Evolutionary conservation across 2,329 filamentous ascomycete species (phyloP).

Genomic region (Venturia oleaginea): DNA sequence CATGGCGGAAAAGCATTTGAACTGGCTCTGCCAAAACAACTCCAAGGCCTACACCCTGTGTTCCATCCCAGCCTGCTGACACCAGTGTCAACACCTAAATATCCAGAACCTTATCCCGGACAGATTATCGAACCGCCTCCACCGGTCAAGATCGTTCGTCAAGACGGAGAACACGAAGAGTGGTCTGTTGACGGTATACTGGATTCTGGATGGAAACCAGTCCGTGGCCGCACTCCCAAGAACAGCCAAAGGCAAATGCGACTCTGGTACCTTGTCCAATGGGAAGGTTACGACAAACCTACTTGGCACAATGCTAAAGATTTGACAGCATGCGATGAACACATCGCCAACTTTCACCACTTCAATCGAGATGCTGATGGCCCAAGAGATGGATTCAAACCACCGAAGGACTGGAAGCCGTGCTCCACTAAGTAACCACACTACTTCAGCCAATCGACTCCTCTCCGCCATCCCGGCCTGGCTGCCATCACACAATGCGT

Average conservation of each 20-base stretch:
- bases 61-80: neutral
- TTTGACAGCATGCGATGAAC: neutral
- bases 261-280: neutral
- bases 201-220: neutral
- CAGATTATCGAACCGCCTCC: neutral
- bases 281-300: neutral
- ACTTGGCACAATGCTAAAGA: neutral
- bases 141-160: neutral
- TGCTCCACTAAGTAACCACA: no score
- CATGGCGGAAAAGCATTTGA: neutral
- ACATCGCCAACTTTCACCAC: neutral
- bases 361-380: neutral
- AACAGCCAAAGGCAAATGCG: neutral
- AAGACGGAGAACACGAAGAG: neutral
- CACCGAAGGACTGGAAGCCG: neutral
- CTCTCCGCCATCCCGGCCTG: no score
- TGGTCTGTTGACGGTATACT: neutral
- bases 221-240: neutral
- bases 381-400: neutral
- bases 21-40: neutral
- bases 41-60: neutral
- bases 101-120: neutral
- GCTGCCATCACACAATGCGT: no score
- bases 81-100: neutral
- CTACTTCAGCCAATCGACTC: no score